Evolutionary conservation across 2,329 filamentous ascomycete species (phyloP), one percentile per base, ranked within the genome.

Genomic region (Neospermospora avenae): DNA sequence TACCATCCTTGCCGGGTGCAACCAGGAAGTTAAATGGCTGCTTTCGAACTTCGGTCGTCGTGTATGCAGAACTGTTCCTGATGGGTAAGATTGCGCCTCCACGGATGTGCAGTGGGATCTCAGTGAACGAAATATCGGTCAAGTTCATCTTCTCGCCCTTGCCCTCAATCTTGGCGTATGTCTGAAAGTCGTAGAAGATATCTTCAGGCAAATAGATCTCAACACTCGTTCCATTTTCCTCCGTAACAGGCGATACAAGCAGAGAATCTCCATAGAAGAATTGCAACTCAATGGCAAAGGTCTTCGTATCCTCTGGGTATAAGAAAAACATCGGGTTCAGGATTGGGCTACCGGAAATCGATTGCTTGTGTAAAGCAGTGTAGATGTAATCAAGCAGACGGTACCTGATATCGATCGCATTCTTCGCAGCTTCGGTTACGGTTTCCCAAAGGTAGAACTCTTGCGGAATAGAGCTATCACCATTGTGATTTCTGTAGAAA

Each of bases 371-470:
- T 67, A 91, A 78, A 0, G 85, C 84, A 0, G 89, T 92, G 77
- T 93, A 93, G 62, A 90, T 80, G 75, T 93, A 93, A 69, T 92
- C 89, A 13, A 93, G 78, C n/a, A 93, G 78, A 35, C 83, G 80
- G 75, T 93, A 93, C 18, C 90, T 82, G 52, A 86, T 85, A 34
- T 81, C 81, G 67, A 93, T 91, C n/a, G 85, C 87, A 60, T 84
- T 86, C 59, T 81, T 81, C 0, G 88, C 88, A 0, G 87, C 86
- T 7, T 80, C 75, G 0, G 87, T 78, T 4, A 90, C 87, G 1
- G 77, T 74, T 0, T 78, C 75, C 86, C 87, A 92, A 45, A 78
- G 81, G 73, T 92, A 93, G 72, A 90, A 88, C 70, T 92, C 89
- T 69, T 92, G 89, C 0, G 77, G 77, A 3, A 73, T 72, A 31